phyloP scores from a whole-genome alignment of 371 early-diverging fungal genomes.

The Mortierella sp. region DNA sequence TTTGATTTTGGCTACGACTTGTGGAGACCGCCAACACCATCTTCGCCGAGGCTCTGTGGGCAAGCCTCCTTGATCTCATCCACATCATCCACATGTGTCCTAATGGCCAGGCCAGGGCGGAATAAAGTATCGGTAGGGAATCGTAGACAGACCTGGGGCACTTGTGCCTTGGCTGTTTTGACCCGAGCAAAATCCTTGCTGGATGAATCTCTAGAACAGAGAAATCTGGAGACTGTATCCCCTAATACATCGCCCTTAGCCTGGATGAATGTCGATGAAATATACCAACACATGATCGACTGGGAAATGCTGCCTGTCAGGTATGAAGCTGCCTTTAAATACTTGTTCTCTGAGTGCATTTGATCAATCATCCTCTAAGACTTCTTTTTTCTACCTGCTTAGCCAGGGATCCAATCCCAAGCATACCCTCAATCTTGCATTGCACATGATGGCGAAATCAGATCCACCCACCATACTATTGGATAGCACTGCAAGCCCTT shows the following conservation, averaged over 20 bases:
- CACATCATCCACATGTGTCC: slow-evolving; percentile 39
- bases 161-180: slow-evolving; percentile 42
- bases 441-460: slow-evolving; percentile 56
- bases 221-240: not conserved
- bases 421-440: slow-evolving; percentile 50
- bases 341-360: not conserved
- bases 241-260: slow-evolving; percentile 3
- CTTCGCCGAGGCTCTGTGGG: slow-evolving; percentile 51
- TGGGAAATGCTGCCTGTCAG: slow-evolving; percentile 55
- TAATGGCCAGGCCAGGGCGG: slow-evolving; percentile 43
- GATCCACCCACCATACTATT: slow-evolving; percentile 44
- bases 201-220: slow-evolving; percentile 5
- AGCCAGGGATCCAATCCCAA: slow-evolving; percentile 55
- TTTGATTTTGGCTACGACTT: slow-evolving; percentile 53
- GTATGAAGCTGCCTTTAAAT: slow-evolving; percentile 8
- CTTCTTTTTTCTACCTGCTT: not conserved
- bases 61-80: slow-evolving; percentile 48
- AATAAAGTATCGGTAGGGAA: slow-evolving; percentile 47
- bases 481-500: slow-evolving; percentile 44
- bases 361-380: no score
- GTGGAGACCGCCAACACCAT: slow-evolving; percentile 44
- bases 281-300: slow-evolving; percentile 49
- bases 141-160: slow-evolving; percentile 54
- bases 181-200: slow-evolving; percentile 22
- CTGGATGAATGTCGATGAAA: slow-evolving; percentile 57